Percentiles rank a stretch among this genome's conserved stretches.
Evolutionary conservation across 352 stramenopile species (phyloP).

Genomic region (Phytophthora foliorum): DNA sequence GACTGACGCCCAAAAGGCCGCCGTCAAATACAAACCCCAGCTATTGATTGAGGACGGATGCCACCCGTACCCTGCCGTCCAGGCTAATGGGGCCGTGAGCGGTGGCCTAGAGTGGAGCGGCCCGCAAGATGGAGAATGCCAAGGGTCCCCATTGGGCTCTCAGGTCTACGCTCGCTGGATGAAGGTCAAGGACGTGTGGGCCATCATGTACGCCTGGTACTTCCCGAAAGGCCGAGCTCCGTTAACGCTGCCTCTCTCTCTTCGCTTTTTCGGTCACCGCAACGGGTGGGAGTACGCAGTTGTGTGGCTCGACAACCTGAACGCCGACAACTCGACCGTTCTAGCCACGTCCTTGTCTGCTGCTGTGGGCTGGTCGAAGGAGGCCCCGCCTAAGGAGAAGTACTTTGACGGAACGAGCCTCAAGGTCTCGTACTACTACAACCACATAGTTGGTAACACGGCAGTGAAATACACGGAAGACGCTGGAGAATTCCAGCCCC

Average conservation of each 20-base stretch:
- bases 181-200: constrained; percentile 18
- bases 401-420: constrained; percentile 31
- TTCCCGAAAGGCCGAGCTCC: constrained; percentile 45
- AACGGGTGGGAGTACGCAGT: constrained; percentile 55
- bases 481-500: constrained; percentile 15
- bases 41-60: constrained; percentile 24
- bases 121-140: constrained; percentile 19
- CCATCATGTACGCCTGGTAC: constrained; percentile 45
- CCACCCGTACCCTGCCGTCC: constrained; percentile 39
- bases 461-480: constrained; percentile 30
- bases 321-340: constrained; percentile 26
- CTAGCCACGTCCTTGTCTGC: constrained; percentile 25
- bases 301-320: constrained; percentile 45
- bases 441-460: constrained; percentile 31
- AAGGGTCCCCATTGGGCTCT: constrained; percentile 18
- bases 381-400: constrained; percentile 20
- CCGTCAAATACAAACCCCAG: constrained; percentile 25
- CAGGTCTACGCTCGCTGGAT: constrained; percentile 37
- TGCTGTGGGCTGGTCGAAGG: constrained; percentile 32
- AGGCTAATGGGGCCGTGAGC: constrained; percentile 34
- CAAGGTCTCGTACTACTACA: constrained; percentile 42
- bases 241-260: not conserved
- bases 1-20: constrained; percentile 17
- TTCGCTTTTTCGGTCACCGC: constrained; percentile 37
- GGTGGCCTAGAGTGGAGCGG: constrained; percentile 44